Evolutionary conservation across 345 rosid genomes (phyloP), one percentile per base, ranked within the genome.

Genomic region (Firmiana major): DNA sequence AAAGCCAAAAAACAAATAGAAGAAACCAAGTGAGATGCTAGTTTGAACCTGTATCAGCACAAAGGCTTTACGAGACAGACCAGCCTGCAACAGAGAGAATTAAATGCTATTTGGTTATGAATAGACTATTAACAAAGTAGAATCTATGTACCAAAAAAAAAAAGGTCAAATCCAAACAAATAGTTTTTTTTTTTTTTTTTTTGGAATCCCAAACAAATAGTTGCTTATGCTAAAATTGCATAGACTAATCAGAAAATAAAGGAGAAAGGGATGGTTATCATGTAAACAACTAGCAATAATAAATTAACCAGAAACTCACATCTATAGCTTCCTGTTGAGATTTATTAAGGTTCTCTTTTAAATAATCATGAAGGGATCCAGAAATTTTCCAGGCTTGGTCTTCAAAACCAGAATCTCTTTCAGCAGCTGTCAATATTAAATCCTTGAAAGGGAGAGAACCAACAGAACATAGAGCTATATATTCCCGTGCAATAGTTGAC

Each of bases 401-500:
- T 84, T 85, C 86, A 65, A 83, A 89, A 63, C 84, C 82, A 74
- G 87, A 83, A 77, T 76, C 82, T 79, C 80, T 83, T 72, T 86
- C 92, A 11, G 83, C 71, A 63, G 92, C 97, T 21, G 80, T 83
- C 51, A 95, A 75, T 79, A 95, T 92, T 79, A 93, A 87, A 87
- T 93, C 93, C 90, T 85, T 95, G 90, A 95, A 95, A 64, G 99
- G 97, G 49, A 95, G 97, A 45, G 92, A 89, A 69, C 89, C 81
- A 65, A 95, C 83, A 63, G 94, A 90, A 80, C 91, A 81, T 58
- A 95, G 77, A 77, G 97, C 99, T 75, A 83, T 69, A 80, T 95
- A 95, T 87, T 95, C 98, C 82, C 97, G 98, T 60, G 84, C 84
- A 81, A 93, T 93, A 46, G 99, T 95, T 73, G 99, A 95, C 73